Percentiles rank a stretch among this genome's conserved stretches.
phyloP scores from a whole-genome alignment of 1,284 basidiomycete genomes.

The Salmacisia buchloeana region DNA sequence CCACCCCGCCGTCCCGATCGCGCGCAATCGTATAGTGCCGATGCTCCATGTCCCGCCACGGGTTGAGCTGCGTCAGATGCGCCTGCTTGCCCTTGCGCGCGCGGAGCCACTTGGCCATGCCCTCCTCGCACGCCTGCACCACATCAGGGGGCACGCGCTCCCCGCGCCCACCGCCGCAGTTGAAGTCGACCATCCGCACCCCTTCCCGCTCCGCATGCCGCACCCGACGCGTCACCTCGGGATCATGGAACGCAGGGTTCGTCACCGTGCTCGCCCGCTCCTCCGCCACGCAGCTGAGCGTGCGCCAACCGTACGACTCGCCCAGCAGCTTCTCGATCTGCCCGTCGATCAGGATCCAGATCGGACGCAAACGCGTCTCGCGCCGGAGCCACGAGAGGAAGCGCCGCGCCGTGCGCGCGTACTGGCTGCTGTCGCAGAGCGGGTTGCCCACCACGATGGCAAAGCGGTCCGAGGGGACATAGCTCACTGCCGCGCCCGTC shows the following conservation, averaged over 20 bases:
- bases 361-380: constrained; percentile 55
- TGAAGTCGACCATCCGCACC: constrained; percentile 53
- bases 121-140: constrained; percentile 52
- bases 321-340: constrained; percentile 56
- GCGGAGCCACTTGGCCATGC: constrained; percentile 56
- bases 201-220: constrained; percentile 57
- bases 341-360: constrained; percentile 58
- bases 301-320: constrained; percentile 56
- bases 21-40: constrained; percentile 58
- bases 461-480: constrained; percentile 52
- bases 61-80: constrained; percentile 58
- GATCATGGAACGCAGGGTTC: constrained; percentile 54
- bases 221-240: constrained; percentile 56
- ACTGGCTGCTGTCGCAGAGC: constrained; percentile 55
- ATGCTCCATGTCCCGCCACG: constrained; percentile 58
- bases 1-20: constrained; percentile 54
- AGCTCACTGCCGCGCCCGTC: constrained; percentile 57
- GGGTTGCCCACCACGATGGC: constrained; percentile 58
- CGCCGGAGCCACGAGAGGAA: constrained; percentile 53
- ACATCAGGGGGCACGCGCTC: constrained; percentile 53
- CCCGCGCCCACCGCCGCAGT: constrained; percentile 17
- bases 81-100: constrained; percentile 58
- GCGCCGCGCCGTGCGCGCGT: constrained; percentile 53
- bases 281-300: constrained; percentile 58
- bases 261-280: constrained; percentile 55